phyloP scores from a whole-genome alignment of 2,329 filamentous ascomycete species.

The Colletotrichum acutatum region DNA sequence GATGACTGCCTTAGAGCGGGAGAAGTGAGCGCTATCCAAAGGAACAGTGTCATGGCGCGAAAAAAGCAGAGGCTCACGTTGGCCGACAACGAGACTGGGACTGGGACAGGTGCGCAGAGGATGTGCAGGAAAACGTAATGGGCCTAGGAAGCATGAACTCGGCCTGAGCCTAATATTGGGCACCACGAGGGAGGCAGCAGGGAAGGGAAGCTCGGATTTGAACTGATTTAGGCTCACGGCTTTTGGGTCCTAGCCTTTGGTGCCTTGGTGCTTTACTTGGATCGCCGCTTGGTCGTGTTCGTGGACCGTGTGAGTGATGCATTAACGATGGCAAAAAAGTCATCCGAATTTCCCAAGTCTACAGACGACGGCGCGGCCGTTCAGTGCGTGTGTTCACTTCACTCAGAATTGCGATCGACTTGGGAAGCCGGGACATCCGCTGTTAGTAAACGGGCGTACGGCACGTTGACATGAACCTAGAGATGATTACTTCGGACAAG shows the following conservation, averaged over 20 bases:
- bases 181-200: neutral
- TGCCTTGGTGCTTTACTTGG: neutral
- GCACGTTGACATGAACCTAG: neutral
- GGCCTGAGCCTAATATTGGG: neutral
- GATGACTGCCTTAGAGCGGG: neutral
- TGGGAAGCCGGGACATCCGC: neutral
- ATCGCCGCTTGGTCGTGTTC: slow-evolving; percentile 2
- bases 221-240: slow-evolving; percentile 6
- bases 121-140: slow-evolving; percentile 20
- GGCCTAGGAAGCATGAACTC: slow-evolving; percentile 1
- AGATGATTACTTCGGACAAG: neutral
- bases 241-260: neutral
- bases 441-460: neutral
- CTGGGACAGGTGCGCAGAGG: neutral
- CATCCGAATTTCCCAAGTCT: neutral
- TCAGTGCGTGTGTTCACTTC: neutral
- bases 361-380: neutral
- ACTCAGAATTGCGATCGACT: neutral
- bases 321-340: neutral
- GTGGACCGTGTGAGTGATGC: neutral
- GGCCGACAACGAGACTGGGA: slow-evolving; percentile 5
- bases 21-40: neutral
- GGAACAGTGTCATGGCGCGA: neutral
- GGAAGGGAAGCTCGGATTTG: slow-evolving; percentile 2
- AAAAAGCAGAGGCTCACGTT: slow-evolving; percentile 2